Base-by-base conservation (phyloP, 2,329 filamentous ascomycete genomes). In the Chrysoporthe cubensis region DNA sequence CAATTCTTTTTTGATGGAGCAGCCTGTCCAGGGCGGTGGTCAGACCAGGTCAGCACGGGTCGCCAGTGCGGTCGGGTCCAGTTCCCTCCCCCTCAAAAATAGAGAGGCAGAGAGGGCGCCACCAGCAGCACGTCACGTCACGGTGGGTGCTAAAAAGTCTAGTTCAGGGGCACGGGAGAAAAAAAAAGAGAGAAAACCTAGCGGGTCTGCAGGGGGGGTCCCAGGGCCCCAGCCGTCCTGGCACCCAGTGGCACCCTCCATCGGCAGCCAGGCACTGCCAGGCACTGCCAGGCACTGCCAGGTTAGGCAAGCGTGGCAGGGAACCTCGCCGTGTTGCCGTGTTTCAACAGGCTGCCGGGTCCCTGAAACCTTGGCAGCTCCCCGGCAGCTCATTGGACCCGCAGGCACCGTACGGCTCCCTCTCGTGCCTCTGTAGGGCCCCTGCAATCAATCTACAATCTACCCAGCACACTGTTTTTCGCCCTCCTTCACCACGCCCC, bases 361-460 rank as follows among this genome's bases (percentile, higher is more conserved):
- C 59, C 59, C 59, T 61, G 21, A 37, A 48, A 61, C 59, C 48
- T 48, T 42, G 43, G 26, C 59, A 61, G 6, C 59, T 48, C 59
- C 26, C 48, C 42, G 43, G 59, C 54, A 46, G 3, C 42, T 61
- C 14, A 46, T 61, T 44, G 59, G 42, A 21, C 40, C 32, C 21
- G 16, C 14, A 54, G 26, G 26, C 26, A 26, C 46, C 46, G 5
- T 50, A 50, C 46, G 26, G 46, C 46, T 14, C 5, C 46, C 4
- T 7, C 13, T 50, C 14, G 4, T 50, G 7, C 46, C 2, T 7
- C 46, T 50, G 46, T 5, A 13, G 1, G 46, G 14, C 46, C 14
- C 46, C 14, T 50, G 46, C n/a, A 16, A 50, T 18, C 46, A 26
- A 26, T 26, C 26, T 26, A 26, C 26, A 26, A 26, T 26, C 26